Base-by-base conservation (phyloP, 768 basidiomycete species). In the Coprinopsis cinerea region DNA sequence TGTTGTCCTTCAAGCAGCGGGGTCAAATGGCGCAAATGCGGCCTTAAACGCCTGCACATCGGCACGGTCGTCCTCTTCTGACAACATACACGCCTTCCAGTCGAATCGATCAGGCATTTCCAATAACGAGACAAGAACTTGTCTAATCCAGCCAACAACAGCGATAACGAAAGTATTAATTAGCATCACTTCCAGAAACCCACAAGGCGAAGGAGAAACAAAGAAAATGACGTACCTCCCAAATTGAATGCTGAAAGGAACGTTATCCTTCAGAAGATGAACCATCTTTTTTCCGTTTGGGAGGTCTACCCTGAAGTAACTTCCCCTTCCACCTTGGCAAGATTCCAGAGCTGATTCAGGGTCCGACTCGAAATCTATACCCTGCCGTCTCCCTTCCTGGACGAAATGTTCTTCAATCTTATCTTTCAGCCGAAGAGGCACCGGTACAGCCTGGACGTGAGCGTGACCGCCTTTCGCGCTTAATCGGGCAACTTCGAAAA, bases 221-320 rank as follows among this genome's bases (percentile, higher is more conserved):
- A 26, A 51, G 52, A 4, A 22, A 47, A 15, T n/a, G 22, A 24
- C 20, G 46, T 61, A 95, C 94, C 95, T 81, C 53, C 92, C 94
- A 66, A 98, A 98, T 63, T 97, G 92, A 39, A 98, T 72, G 55
- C 83, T 84, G 61, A 98, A 98, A 27, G 85, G 83, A 44, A 80
- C 72, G 17, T 84, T 75, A 26, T 83, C 81, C 60, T 83, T 83
- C 59, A 97, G 79, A 55, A 92, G 66, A 66, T 97, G 92, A 27
- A 97, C 83, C 72, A 98, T 72, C 67, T 79, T 87, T 54, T 75
- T 75, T 22, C 94, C 93, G 56, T 84, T 81, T 0, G 96, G 94
- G 44, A 97, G 68, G 57, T 96, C 92, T 3, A 97, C 86, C 56
- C 81, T 81, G 71, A 98, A 96, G 66, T 97, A 98, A 48, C 88